A percentile compares a stretch with the other conserved stretches of the same genome.
Conservation (phyloP, 352 stramenopile species). For the Pythium utonaiense region DNA sequence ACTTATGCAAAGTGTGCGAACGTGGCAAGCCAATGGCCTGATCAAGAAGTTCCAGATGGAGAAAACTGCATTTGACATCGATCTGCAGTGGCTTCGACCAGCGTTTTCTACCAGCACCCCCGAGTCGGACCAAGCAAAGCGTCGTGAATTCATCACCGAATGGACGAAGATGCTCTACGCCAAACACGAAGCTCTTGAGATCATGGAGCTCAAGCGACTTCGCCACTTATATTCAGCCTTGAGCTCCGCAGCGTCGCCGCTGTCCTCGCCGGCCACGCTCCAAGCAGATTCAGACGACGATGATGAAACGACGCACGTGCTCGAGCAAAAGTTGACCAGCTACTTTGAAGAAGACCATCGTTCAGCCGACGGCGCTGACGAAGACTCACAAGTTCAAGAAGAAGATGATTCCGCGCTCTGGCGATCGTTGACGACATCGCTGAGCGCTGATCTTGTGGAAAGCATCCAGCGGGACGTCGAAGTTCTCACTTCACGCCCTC, state of each 20-base stretch:
- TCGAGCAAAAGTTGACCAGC: constrained; percentile 42
- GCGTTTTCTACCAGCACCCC: neutral
- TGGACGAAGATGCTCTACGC: constrained; percentile 51
- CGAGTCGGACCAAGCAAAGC: neutral
- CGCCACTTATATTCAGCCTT: constrained; percentile 56
- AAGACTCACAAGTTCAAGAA: neutral
- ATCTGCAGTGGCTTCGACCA: constrained; percentile 31
- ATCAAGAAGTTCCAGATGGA: constrained; percentile 60
- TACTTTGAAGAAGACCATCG: constrained; percentile 64
- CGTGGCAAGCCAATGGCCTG: constrained; percentile 45
- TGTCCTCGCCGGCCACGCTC: neutral
- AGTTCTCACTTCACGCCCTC: constrained; percentile 28
- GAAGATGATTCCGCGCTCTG: constrained; percentile 32
- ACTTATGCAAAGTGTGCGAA: constrained; percentile 49
- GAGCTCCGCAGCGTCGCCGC: constrained; percentile 4
- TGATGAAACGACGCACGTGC: neutral
- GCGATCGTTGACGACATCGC: constrained; percentile 39
- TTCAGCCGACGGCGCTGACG: neutral
- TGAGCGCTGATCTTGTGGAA: constrained; percentile 48
- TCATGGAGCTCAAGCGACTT: constrained; percentile 53
- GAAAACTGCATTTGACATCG: constrained; percentile 44
- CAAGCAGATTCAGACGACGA: constrained; percentile 20
- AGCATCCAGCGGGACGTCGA: constrained; percentile 52
- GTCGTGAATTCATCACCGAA: constrained; percentile 15
- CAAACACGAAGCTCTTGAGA: constrained; percentile 56